Evolutionary conservation across 2,329 filamentous ascomycete species (phyloP).

Genomic region (Aspergillus candidus): DNA sequence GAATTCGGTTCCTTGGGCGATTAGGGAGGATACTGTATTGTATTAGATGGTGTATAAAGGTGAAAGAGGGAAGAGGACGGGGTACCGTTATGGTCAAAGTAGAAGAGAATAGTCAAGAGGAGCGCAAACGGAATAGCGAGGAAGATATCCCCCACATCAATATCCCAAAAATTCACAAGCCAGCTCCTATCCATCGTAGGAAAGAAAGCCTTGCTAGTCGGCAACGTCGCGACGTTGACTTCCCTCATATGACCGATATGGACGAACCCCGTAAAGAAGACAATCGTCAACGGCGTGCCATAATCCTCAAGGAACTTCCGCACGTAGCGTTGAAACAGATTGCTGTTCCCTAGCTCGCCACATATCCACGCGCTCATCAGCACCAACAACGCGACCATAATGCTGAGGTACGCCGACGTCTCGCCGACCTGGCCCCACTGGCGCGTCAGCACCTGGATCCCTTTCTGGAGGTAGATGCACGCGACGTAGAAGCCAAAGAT

Average conservation of each 20-base stretch:
- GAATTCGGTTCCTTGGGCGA: slow-evolving; percentile 77
- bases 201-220: slow-evolving; percentile 70
- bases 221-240: slow-evolving; percentile 64
- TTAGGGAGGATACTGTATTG: slow-evolving; percentile 65
- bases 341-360: slow-evolving; percentile 63
- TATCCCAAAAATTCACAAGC: slow-evolving; percentile 77
- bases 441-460: slow-evolving; percentile 73
- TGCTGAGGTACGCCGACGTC: slow-evolving; percentile 66
- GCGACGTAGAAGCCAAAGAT: slow-evolving; percentile 93
- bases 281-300: slow-evolving; percentile 71
- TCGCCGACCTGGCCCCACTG: slow-evolving; percentile 59
- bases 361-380: slow-evolving; percentile 70
- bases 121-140: slow-evolving; percentile 81
- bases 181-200: slow-evolving; percentile 68
- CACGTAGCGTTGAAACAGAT: slow-evolving; percentile 66
- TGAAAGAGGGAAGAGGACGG: slow-evolving; percentile 11
- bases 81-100: slow-evolving; percentile 79
- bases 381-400: slow-evolving; percentile 70
- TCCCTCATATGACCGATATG: slow-evolving; percentile 76
- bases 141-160: slow-evolving; percentile 67
- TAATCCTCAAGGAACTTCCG: slow-evolving; percentile 86
- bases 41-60: background rate
- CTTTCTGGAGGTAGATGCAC: slow-evolving; percentile 86
- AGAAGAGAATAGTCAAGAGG: slow-evolving; percentile 77
- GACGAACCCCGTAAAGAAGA: slow-evolving; percentile 88